phyloP scores from a whole-genome alignment of 768 basidiomycete species.

The Daedaleopsis nitida region DNA sequence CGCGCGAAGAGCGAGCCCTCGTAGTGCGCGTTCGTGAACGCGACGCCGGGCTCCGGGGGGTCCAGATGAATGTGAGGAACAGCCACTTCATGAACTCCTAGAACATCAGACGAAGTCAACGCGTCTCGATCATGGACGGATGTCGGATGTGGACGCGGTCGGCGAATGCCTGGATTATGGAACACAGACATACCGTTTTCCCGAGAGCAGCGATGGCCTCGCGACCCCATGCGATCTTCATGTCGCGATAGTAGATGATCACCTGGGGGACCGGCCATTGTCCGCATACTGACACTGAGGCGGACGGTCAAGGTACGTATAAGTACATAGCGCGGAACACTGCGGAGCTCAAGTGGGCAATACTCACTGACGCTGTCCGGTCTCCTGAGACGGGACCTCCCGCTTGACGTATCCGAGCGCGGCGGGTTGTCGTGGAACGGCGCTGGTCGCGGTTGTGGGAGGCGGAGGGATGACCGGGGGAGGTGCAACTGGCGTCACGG shows the following conservation, averaged over 20 bases:
- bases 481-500: not conserved
- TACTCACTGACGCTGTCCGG: constrained; percentile 3
- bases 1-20: not conserved
- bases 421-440: not conserved
- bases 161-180: too few species aligned
- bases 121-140: too few species aligned
- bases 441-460: too few species aligned
- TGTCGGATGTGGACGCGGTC: too few species aligned
- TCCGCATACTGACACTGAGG: not conserved
- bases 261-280: constrained; percentile 3
- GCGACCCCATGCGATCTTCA: constrained; percentile 4
- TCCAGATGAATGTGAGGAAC: not conserved
- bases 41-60: not conserved
- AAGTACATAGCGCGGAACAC: not conserved
- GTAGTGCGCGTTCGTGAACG: not conserved
- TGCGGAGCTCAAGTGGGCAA: not conserved
- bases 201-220: not conserved
- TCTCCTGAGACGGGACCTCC: not conserved
- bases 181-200: not conserved
- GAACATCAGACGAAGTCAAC: too few species aligned
- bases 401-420: not conserved
- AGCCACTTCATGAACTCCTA: constrained; percentile 6
- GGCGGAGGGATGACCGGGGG: not conserved
- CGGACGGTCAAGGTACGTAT: not conserved
- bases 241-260: not conserved